A percentile compares a stretch with the other conserved stretches of the same genome.
Evolutionary conservation across 1,284 basidiomycete species (phyloP).

Genomic region (Kwoniella shivajii): DNA sequence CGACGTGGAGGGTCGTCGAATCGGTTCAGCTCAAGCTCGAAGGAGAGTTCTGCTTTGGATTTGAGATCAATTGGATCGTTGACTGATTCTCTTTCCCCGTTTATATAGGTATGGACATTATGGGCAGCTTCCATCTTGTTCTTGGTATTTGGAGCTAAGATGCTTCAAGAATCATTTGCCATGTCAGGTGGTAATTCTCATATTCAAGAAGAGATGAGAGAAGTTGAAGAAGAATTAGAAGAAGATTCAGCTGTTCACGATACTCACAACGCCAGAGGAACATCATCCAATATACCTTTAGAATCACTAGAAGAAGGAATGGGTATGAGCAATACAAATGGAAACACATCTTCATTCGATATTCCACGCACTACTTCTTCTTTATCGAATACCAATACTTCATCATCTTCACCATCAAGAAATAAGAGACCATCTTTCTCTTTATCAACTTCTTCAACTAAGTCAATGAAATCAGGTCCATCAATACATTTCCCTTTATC

Average conservation of each 20-base stretch:
- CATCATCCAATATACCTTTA: slow-evolving; percentile 31
- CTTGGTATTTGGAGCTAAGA: slow-evolving; percentile 81
- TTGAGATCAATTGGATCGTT: too few relatives aligned
- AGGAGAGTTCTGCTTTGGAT: neutral
- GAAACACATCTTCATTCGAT: neutral
- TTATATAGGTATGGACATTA: slow-evolving; percentile 42
- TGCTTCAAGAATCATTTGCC: slow-evolving; percentile 74
- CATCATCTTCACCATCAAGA: slow-evolving; percentile 3
- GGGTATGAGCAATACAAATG: neutral
- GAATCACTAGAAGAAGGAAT: slow-evolving; percentile 48
- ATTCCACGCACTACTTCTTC: neutral
- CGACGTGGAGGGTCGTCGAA: too few relatives aligned
- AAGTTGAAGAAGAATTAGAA: slow-evolving; percentile 82
- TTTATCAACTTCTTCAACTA: slow-evolving; percentile 4
- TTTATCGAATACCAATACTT: slow-evolving; percentile 4
- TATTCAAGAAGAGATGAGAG: slow-evolving; percentile 87
- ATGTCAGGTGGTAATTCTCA: slow-evolving; percentile 69
- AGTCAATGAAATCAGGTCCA: slow-evolving; percentile 13
- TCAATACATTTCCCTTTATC: slow-evolving; percentile 31
- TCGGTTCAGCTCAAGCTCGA: neutral
- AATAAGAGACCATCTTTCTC: slow-evolving; percentile 8
- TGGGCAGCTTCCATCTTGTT: slow-evolving; percentile 75
- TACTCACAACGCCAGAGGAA: slow-evolving; percentile 30
- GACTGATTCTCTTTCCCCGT: too few relatives aligned
- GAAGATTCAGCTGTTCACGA: slow-evolving; percentile 49